Conservation (phyloP, 1,284 basidiomycete genomes). For the Gomphus sp. region DNA sequence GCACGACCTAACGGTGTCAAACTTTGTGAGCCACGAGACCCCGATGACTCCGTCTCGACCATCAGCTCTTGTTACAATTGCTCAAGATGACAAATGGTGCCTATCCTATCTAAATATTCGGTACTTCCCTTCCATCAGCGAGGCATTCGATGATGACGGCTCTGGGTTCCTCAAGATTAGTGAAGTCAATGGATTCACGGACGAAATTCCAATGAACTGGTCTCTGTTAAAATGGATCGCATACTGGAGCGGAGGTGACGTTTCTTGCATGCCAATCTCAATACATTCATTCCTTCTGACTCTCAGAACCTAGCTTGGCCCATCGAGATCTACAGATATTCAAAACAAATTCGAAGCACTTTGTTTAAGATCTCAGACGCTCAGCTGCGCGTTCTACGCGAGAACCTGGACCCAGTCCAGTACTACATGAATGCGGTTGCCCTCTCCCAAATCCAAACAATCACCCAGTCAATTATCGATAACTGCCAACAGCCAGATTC, state of each 20-base stretch:
- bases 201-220: constrained; percentile 23
- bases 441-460: background rate
- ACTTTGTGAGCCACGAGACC: no score
- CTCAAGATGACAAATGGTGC: constrained; percentile 27
- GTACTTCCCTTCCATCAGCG: constrained; percentile 34
- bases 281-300: no score
- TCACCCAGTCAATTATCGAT: background rate
- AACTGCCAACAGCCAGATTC: background rate
- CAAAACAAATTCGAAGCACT: constrained; percentile 16
- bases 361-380: constrained; percentile 16
- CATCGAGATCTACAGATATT: constrained; percentile 15
- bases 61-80: no score
- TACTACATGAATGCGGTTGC: constrained; percentile 14
- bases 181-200: constrained; percentile 36
- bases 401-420: constrained; percentile 15
- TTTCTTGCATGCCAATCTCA: no score
- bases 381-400: background rate
- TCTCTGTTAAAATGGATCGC: constrained; percentile 36
- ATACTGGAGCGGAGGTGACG: no score
- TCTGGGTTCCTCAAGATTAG: constrained; percentile 37
- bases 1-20: background rate
- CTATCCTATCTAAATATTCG: constrained; percentile 19
- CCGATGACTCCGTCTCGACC: no score
- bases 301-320: constrained; percentile 22
- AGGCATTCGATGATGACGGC: constrained; percentile 42